These are phyloP conservation scores for Poa pratensis DNA, from an alignment of 176 grass and related monocot genomes.

Conservation along the genomic window DNA sequence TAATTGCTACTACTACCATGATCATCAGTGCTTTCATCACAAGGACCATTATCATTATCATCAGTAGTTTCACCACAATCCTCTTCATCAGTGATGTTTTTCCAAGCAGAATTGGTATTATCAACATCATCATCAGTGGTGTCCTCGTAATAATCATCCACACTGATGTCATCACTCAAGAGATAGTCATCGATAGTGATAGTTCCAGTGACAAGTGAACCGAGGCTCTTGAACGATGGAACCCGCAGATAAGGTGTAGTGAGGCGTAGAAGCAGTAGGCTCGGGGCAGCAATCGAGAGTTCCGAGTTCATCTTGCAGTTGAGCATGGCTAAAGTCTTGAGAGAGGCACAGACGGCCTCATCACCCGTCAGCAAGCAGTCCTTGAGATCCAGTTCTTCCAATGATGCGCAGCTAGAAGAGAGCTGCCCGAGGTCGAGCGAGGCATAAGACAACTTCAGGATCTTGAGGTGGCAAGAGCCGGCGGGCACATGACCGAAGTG, in stretches of 20 bases:
- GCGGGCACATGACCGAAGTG: background rate
- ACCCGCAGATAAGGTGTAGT: background rate
- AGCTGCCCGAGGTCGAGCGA: background rate
- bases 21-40: background rate
- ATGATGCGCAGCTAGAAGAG: background rate
- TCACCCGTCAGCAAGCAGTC: background rate
- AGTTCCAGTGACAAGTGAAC: background rate
- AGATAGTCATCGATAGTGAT: slow-evolving; percentile 37
- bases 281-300: slow-evolving; percentile 17
- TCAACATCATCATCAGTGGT: background rate
- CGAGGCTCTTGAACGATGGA: slow-evolving; percentile 26
- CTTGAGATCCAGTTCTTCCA: slow-evolving; percentile 43
- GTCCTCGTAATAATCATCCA: background rate
- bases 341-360: slow-evolving; percentile 14
- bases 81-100: background rate
- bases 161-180: slow-evolving; percentile 15
- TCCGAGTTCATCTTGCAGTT: slow-evolving; percentile 2
- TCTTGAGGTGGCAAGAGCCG: slow-evolving; percentile 29
- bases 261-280: background rate
- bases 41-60: background rate
- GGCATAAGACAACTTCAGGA: slow-evolving; percentile 13
- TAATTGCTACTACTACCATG: background rate
- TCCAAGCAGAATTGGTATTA: background rate
- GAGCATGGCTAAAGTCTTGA: slow-evolving; percentile 27
- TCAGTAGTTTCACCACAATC: background rate